These are phyloP conservation scores for Limnanthes douglasii DNA, from an alignment of 345 rosid species.

Conservation along the genomic window DNA sequence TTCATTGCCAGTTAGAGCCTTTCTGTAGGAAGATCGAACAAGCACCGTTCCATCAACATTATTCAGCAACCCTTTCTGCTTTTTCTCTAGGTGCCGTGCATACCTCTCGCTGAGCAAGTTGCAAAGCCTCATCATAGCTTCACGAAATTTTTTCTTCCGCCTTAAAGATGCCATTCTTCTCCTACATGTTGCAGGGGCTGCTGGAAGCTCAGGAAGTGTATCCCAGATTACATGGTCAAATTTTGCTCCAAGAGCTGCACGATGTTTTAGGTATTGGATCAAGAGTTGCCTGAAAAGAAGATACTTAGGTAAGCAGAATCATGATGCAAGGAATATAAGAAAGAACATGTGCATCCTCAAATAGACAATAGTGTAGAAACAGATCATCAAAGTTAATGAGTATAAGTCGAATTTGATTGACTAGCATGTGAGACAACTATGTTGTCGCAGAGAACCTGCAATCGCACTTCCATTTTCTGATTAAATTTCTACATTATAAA, in stretches of 20 bases:
- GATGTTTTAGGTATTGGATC: constrained; percentile 54
- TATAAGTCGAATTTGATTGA: no score
- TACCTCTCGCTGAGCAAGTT: constrained; percentile 63
- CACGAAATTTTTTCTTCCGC: constrained; percentile 40
- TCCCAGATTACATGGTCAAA: constrained; percentile 69
- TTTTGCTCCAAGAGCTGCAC: constrained; percentile 70
- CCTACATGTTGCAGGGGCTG: constrained; percentile 40
- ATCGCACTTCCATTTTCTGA: no score
- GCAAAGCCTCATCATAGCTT: constrained; percentile 62
- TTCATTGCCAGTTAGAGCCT: constrained; percentile 8
- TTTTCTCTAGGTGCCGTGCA: constrained; percentile 42
- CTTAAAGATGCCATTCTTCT: constrained; percentile 54
- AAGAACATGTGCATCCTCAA: no score
- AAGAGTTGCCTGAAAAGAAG: constrained; percentile 56
- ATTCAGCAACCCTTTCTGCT: constrained; percentile 18
- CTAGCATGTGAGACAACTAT: no score
- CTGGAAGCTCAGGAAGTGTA: constrained; percentile 54
- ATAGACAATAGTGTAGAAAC: no score
- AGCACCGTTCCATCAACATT: constrained; percentile 18
- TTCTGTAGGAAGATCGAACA: constrained; percentile 15
- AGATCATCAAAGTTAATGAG: no score
- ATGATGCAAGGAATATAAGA: no score
- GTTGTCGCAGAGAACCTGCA: no score
- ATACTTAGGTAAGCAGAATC: constrained; percentile 10
- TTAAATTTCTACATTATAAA: no score